phyloP scores from a whole-genome alignment of 495 filamentous ascomycete genomes.

The Tuber microsphaerosporum region DNA sequence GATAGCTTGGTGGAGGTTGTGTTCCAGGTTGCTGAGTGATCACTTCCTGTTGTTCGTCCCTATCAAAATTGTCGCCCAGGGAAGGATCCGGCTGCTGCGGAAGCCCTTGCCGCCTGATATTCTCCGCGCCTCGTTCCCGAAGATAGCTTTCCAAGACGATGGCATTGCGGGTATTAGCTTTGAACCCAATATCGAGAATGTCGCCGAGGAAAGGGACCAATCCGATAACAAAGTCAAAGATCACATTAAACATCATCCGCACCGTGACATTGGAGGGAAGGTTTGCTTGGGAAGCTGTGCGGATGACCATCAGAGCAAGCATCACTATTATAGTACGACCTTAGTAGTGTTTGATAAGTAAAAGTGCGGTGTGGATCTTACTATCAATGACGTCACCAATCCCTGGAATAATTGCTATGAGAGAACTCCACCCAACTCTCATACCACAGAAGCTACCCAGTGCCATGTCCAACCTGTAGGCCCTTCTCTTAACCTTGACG shows the following conservation, averaged over 20 bases:
- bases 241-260: slow-evolving; percentile 71
- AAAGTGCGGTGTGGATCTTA: slow-evolving; percentile 9
- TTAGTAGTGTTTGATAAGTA: slow-evolving; percentile 2
- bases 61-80: slow-evolving; percentile 27
- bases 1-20: slow-evolving; percentile 24
- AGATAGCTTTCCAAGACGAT: slow-evolving; percentile 66
- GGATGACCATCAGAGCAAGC: slow-evolving; percentile 63
- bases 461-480: slow-evolving; percentile 73
- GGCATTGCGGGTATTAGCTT: slow-evolving; percentile 71
- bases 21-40: slow-evolving; percentile 18
- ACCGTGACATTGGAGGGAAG: slow-evolving; percentile 52
- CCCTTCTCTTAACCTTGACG: slow-evolving; percentile 67
- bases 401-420: slow-evolving; percentile 74
- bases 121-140: slow-evolving; percentile 52
- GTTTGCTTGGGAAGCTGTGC: slow-evolving; percentile 61
- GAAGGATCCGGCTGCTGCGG: slow-evolving; percentile 30
- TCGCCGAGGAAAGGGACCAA: slow-evolving; percentile 82
- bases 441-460: slow-evolving; percentile 69
- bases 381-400: slow-evolving; percentile 69
- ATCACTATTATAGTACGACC: slow-evolving; percentile 42
- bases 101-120: slow-evolving; percentile 44
- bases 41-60: slow-evolving; percentile 17
- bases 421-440: slow-evolving; percentile 71
- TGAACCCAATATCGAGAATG: slow-evolving; percentile 61
- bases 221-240: slow-evolving; percentile 72